Evolutionary conservation across 805 yeast species (phyloP).

Genomic region (Pichia pseudocactophila): DNA sequence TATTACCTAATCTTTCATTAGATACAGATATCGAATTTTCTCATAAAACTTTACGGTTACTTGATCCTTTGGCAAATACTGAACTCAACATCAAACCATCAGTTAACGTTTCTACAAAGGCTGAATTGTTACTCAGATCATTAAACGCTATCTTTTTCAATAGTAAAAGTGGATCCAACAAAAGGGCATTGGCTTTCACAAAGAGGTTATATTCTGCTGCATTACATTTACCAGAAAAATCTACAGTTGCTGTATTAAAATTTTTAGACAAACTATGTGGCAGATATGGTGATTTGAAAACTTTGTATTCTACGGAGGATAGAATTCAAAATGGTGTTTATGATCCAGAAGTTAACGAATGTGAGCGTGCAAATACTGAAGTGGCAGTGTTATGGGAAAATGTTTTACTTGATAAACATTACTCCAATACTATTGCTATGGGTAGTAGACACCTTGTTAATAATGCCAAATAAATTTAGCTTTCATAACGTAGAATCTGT

Average conservation of each 20-base stretch:
- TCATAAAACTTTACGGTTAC: slow-evolving; percentile 67
- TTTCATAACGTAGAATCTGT: background rate
- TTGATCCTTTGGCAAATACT: slow-evolving; percentile 57
- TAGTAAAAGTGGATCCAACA: slow-evolving; percentile 55
- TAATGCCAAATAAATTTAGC: slow-evolving; percentile 21
- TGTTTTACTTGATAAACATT: slow-evolving; percentile 69
- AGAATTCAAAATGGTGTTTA: slow-evolving; percentile 75
- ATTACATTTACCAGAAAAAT: slow-evolving; percentile 80
- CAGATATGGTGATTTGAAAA: slow-evolving; percentile 61
- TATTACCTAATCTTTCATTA: slow-evolving; percentile 58
- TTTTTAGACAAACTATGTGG: slow-evolving; percentile 69
- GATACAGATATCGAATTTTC: slow-evolving; percentile 84
- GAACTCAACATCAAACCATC: slow-evolving; percentile 42
- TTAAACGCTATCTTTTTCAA: slow-evolving; percentile 77
- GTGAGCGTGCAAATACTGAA: slow-evolving; percentile 73
- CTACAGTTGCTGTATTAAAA: slow-evolving; percentile 67
- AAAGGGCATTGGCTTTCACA: slow-evolving; percentile 71
- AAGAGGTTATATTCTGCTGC: slow-evolving; percentile 64
- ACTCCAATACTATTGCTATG: slow-evolving; percentile 70
- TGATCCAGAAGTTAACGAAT: slow-evolving; percentile 52
- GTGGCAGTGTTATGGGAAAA: slow-evolving; percentile 91
- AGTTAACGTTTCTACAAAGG: slow-evolving; percentile 81
- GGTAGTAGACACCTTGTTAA: slow-evolving; percentile 42
- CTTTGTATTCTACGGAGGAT: slow-evolving; percentile 83
- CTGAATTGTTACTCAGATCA: slow-evolving; percentile 71